These are phyloP conservation scores for Claviceps pazoutovae DNA, from an alignment of 2,329 filamentous ascomycete species.

Conservation along the genomic window DNA sequence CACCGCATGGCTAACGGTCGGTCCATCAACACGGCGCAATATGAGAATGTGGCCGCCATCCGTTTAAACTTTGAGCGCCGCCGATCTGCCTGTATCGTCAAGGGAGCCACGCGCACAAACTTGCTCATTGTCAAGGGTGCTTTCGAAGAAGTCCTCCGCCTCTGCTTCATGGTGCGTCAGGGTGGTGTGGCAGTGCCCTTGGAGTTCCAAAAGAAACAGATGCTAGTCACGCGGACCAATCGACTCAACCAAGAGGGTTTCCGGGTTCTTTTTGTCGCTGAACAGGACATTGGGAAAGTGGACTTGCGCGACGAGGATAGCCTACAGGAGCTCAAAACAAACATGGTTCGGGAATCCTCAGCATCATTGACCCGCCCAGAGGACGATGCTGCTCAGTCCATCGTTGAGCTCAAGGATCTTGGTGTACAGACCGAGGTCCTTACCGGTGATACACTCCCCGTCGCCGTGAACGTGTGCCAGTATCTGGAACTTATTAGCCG, in stretches of 20 bases:
- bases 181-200: conserved; percentile 8
- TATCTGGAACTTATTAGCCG: conserved; percentile 10
- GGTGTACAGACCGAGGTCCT: conserved; percentile 17
- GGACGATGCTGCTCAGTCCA: conserved; percentile 14
- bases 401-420: conserved; percentile 10
- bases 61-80: conserved; percentile 16
- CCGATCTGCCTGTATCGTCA: conserved; percentile 11
- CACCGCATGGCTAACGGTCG: conserved; percentile 7
- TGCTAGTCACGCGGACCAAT: conserved; percentile 7
- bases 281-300: conserved; percentile 8
- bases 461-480: conserved; percentile 17
- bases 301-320: conserved; percentile 9
- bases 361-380: conserved; percentile 17
- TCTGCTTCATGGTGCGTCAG: conserved; percentile 11
- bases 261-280: conserved; percentile 13
- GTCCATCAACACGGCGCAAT: conserved; percentile 9
- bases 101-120: conserved; percentile 10
- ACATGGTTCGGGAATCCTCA: conserved; percentile 15
- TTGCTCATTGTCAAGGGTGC: conserved; percentile 18
- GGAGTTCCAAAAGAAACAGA: conserved; percentile 7
- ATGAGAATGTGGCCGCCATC: conserved; percentile 11
- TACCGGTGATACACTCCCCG: conserved; percentile 15
- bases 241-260: conserved; percentile 10
- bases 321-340: conserved; percentile 11
- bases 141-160: conserved; percentile 15